phyloP scores from a whole-genome alignment of 164 flowering plant genomes.

The Liriodendron chinense region DNA sequence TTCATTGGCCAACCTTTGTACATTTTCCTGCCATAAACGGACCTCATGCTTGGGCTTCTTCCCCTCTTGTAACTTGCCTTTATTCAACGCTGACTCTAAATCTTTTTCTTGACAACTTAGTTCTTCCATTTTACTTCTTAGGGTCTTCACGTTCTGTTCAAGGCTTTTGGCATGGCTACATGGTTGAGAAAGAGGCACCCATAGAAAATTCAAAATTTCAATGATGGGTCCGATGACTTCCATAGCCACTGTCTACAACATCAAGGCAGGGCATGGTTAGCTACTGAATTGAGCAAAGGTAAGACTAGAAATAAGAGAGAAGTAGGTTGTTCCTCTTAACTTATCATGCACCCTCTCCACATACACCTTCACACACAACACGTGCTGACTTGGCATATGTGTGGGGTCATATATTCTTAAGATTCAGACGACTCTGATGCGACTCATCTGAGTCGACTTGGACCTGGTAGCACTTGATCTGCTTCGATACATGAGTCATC shows the following conservation, averaged over 20 bases:
- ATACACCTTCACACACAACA: too few relatives aligned
- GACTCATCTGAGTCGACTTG: too few relatives aligned
- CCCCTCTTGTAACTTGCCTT: not conserved
- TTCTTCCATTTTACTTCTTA: not conserved
- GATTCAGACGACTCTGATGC: too few relatives aligned
- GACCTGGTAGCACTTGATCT: too few relatives aligned
- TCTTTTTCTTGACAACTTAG: not conserved
- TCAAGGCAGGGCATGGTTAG: too few relatives aligned
- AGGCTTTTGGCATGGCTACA: not conserved
- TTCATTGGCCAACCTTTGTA: not conserved
- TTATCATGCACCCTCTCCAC: too few relatives aligned
- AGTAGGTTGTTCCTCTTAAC: not conserved
- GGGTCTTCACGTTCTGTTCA: too few relatives aligned
- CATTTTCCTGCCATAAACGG: not conserved
- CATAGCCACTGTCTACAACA: slow-evolving; percentile 6
- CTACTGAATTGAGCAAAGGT: not conserved
- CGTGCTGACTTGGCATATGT: too few relatives aligned
- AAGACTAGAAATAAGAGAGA: not conserved
- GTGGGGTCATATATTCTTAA: too few relatives aligned
- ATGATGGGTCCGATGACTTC: not conserved
- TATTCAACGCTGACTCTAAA: not conserved
- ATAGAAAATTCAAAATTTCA: not conserved
- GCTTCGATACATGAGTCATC: too few relatives aligned
- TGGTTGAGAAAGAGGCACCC: not conserved
- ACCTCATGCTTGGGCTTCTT: not conserved